Evolutionary conservation across 176 grass and related monocot genomes (phyloP).

Genomic region (Coix lacrymajobi): DNA sequence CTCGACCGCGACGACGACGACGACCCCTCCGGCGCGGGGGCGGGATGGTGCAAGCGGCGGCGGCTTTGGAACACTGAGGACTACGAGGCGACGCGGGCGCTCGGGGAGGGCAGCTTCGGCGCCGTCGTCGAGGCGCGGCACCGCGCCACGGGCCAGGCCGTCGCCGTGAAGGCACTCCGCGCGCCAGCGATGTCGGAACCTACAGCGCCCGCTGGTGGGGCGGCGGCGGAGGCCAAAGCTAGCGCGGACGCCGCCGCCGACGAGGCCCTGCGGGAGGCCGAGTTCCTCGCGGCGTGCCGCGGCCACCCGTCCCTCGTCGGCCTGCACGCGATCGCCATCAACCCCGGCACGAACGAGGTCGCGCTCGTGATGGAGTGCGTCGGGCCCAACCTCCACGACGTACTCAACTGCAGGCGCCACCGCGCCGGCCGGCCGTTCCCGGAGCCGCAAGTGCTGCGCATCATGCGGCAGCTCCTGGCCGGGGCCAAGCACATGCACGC

Average conservation of each 20-base stretch:
- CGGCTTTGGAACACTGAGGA: neutral
- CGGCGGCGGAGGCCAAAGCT: neutral
- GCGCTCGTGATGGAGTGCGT: constrained; percentile 39
- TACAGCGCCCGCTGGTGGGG: neutral
- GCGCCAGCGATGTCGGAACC: too few relatives aligned
- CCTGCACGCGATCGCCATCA: constrained; percentile 8
- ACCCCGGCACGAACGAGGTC: neutral
- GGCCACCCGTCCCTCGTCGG: constrained; percentile 29
- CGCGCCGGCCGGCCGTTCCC: neutral
- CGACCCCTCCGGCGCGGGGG: neutral
- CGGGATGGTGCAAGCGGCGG: neutral
- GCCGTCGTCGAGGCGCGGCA: constrained; percentile 9
- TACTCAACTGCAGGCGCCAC: neutral
- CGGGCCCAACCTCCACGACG: constrained; percentile 25
- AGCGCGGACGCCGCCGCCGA: neutral
- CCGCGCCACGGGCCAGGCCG: neutral
- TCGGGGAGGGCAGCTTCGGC: constrained; percentile 3
- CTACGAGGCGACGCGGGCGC: neutral
- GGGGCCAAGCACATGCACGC: constrained; percentile 31
- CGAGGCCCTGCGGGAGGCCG: neutral
- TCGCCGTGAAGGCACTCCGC: constrained; percentile 24
- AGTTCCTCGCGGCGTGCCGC: constrained; percentile 1
- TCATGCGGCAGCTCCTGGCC: constrained; percentile 36
- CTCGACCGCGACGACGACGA: neutral
- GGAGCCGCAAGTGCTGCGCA: neutral